Evolutionary conservation across 177 flowering plant species (phyloP).

Genomic region (Tripterygium wilfordii): DNA sequence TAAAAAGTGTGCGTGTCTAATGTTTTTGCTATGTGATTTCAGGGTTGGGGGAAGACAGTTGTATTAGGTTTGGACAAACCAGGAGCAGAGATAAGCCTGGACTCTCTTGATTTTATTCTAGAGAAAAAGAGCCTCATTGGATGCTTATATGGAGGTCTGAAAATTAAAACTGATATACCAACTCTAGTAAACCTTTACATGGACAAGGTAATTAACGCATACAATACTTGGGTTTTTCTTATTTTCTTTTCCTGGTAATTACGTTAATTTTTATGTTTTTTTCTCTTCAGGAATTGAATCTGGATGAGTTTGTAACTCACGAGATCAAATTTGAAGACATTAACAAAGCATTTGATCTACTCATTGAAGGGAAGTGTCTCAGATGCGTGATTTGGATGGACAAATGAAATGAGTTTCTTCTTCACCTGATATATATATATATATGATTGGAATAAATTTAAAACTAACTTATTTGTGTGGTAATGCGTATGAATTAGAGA

Average conservation of each 20-base stretch:
- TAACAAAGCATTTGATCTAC: conserved; percentile 65
- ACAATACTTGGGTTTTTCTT: background rate
- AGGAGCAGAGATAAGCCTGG: conserved; percentile 29
- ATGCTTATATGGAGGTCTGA: conserved; percentile 62
- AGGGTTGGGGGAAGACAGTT: conserved; percentile 86
- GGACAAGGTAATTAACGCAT: conserved; percentile 41
- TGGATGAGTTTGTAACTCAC: conserved; percentile 54
- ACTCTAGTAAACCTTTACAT: conserved; percentile 42
- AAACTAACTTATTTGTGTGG: too few species aligned
- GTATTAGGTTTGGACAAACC: conserved; percentile 57
- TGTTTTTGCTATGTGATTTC: too few species aligned
- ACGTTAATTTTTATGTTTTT: too few species aligned
- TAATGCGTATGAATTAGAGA: too few species aligned
- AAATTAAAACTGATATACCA: conserved; percentile 56
- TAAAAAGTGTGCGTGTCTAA: too few species aligned
- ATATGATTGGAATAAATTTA: too few species aligned
- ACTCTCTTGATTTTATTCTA: conserved; percentile 43
- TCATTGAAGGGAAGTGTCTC: conserved; percentile 41
- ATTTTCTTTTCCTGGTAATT: background rate
- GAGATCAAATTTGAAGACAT: conserved; percentile 58
- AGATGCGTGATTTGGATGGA: conserved; percentile 72
- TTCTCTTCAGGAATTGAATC: conserved; percentile 40
- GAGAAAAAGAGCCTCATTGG: conserved; percentile 43
- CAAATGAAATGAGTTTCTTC: conserved; percentile 15
- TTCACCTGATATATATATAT: too few species aligned